Evolutionary conservation across 2,329 filamentous ascomycete species (phyloP), one percentile per base, ranked within the genome.

Genomic region (Epicoccum nigrum): DNA sequence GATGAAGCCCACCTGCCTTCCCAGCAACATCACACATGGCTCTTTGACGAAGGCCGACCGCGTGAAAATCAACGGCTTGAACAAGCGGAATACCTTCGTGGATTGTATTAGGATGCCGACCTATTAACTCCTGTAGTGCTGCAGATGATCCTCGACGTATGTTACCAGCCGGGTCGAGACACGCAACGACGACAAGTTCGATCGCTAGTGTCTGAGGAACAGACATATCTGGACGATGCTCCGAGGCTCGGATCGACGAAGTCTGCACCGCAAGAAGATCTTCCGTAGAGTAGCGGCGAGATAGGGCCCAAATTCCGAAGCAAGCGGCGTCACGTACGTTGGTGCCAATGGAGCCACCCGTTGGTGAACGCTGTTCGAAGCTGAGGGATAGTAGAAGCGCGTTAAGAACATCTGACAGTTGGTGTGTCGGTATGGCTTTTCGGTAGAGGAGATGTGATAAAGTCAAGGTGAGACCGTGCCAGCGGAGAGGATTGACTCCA

Each of bases 321-420:
- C 92, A 97, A 3, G 94, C 91, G 11, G 94, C 93, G 76, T 99
- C 94, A 38, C 94, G 85, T 13, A 99, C 92, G 62, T 95, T 96
- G 1, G 90, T 88, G 2, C 94, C 94, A 9, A 93, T 80, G 3
- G 90, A 92, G 11, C 83, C 86, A n/a, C 94, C 93, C 3, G 90
- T 91, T 0, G 90, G 84, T 37, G 88, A 89, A 51, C 92, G 83
- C 65, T 96, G 91, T 72, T 99, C 92, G 67, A 97, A 99, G 1
- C 86, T 86, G 20, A 97, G 79, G 0, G 91, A 92, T 8, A 89
- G 82, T 0, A 96, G 76, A 13, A 97, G 79, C 2, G 89, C 86
- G 51, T 89, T 86, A 2, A 96, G 79, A 33, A 96, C 89, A 45
- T 87, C 82, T 0, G 86, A 80, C 4, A 97, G 80, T 56, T 88